Conservation (phyloP, 129 eudicot species). For the Calendula officinalis region DNA sequence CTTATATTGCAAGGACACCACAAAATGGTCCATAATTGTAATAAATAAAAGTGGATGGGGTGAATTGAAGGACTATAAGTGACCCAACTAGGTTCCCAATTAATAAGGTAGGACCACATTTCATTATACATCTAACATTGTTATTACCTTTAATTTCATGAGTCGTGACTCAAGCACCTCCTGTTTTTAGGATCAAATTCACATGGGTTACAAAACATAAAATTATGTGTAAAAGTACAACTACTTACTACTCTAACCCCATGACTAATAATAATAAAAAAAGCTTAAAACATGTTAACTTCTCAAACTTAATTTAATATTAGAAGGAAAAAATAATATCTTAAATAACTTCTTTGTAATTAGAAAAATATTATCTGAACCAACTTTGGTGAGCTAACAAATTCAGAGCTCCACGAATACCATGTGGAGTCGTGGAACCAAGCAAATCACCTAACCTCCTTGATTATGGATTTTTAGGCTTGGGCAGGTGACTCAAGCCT, state of each 20-base stretch:
- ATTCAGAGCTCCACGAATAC: too few species aligned
- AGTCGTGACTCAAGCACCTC: slow-evolving; percentile 23
- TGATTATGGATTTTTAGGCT: too few species aligned
- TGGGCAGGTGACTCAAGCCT: too few species aligned
- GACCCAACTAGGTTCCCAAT: slow-evolving; percentile 7
- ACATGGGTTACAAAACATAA: slow-evolving; percentile 19
- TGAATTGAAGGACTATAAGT: slow-evolving; percentile 9
- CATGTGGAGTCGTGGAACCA: too few species aligned
- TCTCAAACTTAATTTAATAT: too few species aligned
- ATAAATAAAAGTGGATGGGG: slow-evolving; percentile 17
- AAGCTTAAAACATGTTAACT: too few species aligned
- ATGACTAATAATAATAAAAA: background rate
- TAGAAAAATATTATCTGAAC: too few species aligned
- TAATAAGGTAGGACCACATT: slow-evolving; percentile 20
- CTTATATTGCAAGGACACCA: background rate
- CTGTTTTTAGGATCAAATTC: slow-evolving; percentile 17
- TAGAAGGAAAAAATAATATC: too few species aligned
- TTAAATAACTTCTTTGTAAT: too few species aligned
- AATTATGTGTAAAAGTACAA: slow-evolving; percentile 11
- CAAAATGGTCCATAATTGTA: slow-evolving; percentile 26
- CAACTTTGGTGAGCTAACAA: too few species aligned
- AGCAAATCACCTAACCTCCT: too few species aligned
- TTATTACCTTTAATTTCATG: slow-evolving; percentile 15
- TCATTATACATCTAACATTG: slow-evolving; percentile 20
- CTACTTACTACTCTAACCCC: background rate